Percentiles rank a stretch among this genome's conserved stretches.
Evolutionary conservation across 2,329 filamentous ascomycete species (phyloP).

Genomic region (Sporothrix protearum): DNA sequence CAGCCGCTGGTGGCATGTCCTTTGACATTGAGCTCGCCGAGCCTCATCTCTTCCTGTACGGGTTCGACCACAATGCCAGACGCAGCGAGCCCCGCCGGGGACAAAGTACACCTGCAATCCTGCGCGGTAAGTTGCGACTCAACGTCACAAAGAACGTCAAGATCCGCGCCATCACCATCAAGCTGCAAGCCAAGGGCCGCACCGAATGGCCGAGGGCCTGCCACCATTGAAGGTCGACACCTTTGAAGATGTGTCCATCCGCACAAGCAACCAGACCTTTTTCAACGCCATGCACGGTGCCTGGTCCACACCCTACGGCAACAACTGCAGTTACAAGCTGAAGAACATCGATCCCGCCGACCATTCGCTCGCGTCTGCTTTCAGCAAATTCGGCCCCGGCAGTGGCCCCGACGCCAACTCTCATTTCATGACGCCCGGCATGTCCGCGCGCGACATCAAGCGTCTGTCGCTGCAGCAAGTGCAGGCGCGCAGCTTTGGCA

Average conservation of each 20-base stretch:
- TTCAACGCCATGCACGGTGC: constrained; percentile 72
- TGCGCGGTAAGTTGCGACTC: constrained; percentile 78
- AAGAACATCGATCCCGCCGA: constrained; percentile 37
- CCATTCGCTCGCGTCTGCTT: constrained; percentile 29
- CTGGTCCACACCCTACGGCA: constrained; percentile 61
- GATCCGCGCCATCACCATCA: constrained; percentile 84
- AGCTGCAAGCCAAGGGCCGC: constrained; percentile 76
- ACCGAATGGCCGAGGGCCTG: constrained; percentile 96
- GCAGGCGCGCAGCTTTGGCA: constrained; percentile 80
- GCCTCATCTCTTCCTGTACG: constrained; percentile 74
- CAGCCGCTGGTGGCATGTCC: constrained; percentile 69
- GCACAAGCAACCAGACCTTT: constrained; percentile 86
- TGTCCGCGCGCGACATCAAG: constrained; percentile 51
- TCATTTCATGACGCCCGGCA: constrained; percentile 26
- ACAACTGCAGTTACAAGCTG: constrained; percentile 56
- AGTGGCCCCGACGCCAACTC: too few species aligned
- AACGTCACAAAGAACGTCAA: constrained; percentile 86
- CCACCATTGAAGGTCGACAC: constrained; percentile 81
- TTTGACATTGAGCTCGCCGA: constrained; percentile 74
- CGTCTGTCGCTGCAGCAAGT: constrained; percentile 75
- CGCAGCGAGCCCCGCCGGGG: constrained; percentile 48
- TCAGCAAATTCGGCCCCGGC: constrained; percentile 13
- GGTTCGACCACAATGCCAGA: constrained; percentile 67
- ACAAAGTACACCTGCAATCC: constrained; percentile 65
- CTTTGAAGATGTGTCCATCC: constrained; percentile 77